These are phyloP conservation scores for Sphagnum fallax DNA, from an alignment of 228 moss, liverwort and hornwort genomes.

Conservation along the genomic window DNA sequence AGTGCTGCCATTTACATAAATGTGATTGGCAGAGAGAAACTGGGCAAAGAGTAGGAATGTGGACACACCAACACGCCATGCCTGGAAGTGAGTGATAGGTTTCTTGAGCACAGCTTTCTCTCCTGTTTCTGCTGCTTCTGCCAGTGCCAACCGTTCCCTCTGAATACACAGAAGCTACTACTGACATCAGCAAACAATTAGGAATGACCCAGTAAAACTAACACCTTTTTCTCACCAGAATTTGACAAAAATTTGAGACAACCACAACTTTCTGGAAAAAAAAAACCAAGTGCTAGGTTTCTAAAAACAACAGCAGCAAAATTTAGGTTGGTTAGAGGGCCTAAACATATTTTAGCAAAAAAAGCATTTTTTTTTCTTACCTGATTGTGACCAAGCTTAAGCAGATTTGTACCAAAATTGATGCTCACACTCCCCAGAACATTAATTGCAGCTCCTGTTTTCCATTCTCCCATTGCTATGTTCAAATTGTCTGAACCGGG, in stretches of 20 bases:
- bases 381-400: conserved; percentile 97
- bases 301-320: too few species aligned
- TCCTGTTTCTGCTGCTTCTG: conserved; percentile 60
- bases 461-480: conserved; percentile 92
- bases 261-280: not conserved
- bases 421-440: conserved; percentile 92
- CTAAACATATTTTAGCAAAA: too few species aligned
- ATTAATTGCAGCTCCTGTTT: conserved; percentile 96
- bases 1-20: not conserved
- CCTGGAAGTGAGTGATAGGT: conserved; percentile 71
- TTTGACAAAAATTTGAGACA: not conserved
- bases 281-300: not conserved
- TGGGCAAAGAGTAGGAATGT: not conserved
- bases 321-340: too few species aligned
- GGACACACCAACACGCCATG: conserved; percentile 83
- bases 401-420: conserved; percentile 97
- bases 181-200: not conserved
- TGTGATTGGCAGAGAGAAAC: not conserved
- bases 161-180: conserved; percentile 16
- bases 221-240: too few species aligned
- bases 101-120: conserved; percentile 66
- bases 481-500: too few species aligned
- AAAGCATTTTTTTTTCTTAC: conserved; percentile 11
- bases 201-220: too few species aligned
- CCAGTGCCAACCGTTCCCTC: conserved; percentile 81